These are phyloP conservation scores for Sorghum bicolor DNA, from an alignment of 176 grass and related monocot genomes.

Conservation along the genomic window Sorghum_bicolor_NCBIv3 NC_012874.2:5711501-5712000, in stretches of 20 bases:
- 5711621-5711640: background rate
- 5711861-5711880: background rate
- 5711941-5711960: background rate
- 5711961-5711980: background rate
- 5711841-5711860: background rate
- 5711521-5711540: conserved; percentile 90
- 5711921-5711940: background rate
- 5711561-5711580: conserved; percentile 96
- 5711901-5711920: background rate
- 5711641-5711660: background rate
- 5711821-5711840: background rate
- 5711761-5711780: conserved; percentile 2
- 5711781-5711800: background rate
- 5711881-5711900: background rate
- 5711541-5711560: conserved; percentile 97
- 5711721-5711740: background rate
- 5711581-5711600: conserved; percentile 91
- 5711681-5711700: background rate
- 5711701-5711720: background rate
- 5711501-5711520: conserved; percentile 99
- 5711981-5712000: background rate
- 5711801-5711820: background rate
- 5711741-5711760: background rate
- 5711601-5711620: conserved; percentile 15
- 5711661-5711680: background rate